Evolutionary conservation across 2,329 filamentous ascomycete genomes (phyloP), one percentile per base, ranked within the genome.

Genomic region (Eutypa lata): DNA sequence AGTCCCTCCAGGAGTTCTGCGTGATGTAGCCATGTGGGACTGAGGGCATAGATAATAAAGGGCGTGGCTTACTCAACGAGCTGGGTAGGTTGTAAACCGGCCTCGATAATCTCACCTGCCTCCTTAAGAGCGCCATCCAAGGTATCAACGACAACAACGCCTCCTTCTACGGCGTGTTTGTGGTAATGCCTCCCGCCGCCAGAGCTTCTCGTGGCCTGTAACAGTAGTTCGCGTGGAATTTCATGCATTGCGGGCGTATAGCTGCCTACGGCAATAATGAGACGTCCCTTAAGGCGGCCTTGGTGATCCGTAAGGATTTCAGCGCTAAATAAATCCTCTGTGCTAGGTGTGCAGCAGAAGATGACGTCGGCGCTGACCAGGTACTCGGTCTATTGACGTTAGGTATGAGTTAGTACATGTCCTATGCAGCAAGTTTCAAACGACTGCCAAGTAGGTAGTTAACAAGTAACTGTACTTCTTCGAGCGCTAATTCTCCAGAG

Each of bases 81-180:
- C 61, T 95, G 87, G 45, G 84, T 80, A 0, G 89, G 85, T 21
- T 78, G 77, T 26, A 97, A 75, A 0, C 84, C 86, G 0, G 90
- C 90, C 59, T 90, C 83, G 10, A 95, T 87, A 47, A 97, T 77
- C 73, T 97, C 93, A 0, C 93, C 93, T 0, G 92, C 89, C 66
- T 96, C 90, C 61, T 86, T 86, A 43, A 96, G 68, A 45, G 88
- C 91, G 0, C 89, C 89, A 26, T 90, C 86, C 0, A 96, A 76
- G 10, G 88, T 92, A 65, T 91, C 88, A 5, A 91, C 88, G 5
- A 90, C 79, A 24, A 91, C 77, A 14, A 82, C 84, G 0, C 83
- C 84, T 0, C 84, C 84, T 59, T 88, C 86, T 2, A 75, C 68
- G 0, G 82, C 83, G 56, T 86, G 82, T 62, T 79, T 88, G 66